Evolutionary conservation across 768 basidiomycete species (phyloP), one percentile per base, ranked within the genome.

Genomic region (Boletus tomentosulus): DNA sequence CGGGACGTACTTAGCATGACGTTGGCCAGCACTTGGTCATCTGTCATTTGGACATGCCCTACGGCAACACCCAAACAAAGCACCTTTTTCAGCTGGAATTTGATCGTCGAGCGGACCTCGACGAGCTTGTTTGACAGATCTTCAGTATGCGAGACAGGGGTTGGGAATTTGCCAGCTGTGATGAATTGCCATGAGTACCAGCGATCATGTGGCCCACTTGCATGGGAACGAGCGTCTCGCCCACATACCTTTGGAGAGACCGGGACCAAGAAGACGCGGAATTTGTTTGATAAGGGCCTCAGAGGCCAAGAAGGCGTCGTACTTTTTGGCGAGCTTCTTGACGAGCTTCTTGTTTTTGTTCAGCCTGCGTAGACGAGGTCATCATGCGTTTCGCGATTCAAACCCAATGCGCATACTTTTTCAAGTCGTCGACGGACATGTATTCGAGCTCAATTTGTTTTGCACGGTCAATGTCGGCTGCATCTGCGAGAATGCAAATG

Each of bases 281-380:
- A 99, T 98, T 78, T 98, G 96, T 82, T 97, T 98, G 83, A 99
- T 98, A 63, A 99, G 82, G 57, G 92, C 77, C 74, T 99, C 97
- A 54, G 97, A 98, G 34, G 96, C 84, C 62, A 99, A 78, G 87
- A 99, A 99, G 55, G 96, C 94, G 66, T 99, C 95, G 78, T 98
- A 95, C 74, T 98, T 98, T 82, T 98, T 98, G 62, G 96, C 96
- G 64, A 98, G 90, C 80, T 97, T 97, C 83, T 98, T 99, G 70
- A 98, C 97, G 58, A 99, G 91, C 79, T 99, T 99, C 83, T 99
- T 98, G 85, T 98, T 99, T 80, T 97, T 96, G 87, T 96, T 97
- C 61, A 98, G 83, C 76, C 90, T 92, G 45, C 16, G 24, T n/a
- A n/a, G 16, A 44, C 12, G 1, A 2, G 45, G 53, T 55, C 8